Evolutionary conservation across 140 eudicot genomes (phyloP), one percentile per base, ranked within the genome.

Genomic region (Cichorium intybus): DNA sequence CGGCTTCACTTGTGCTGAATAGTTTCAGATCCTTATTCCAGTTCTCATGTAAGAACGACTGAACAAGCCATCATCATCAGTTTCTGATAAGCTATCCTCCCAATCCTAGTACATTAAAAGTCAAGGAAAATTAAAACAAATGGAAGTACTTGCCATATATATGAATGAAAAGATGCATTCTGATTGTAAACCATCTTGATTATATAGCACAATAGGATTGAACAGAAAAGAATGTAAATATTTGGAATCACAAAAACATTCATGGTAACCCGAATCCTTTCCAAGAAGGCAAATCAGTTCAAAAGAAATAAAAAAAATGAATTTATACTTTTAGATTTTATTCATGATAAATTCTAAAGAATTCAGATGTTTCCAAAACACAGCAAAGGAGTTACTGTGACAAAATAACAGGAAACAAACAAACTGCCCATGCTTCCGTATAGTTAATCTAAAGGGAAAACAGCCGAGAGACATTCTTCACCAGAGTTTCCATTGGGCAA

Each of bases 11-110:
- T 63, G 84, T 81, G 64, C 85, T 75, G 60, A 92, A 92, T 34
- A 92, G 88, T 26, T 80, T 81, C 59, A 87, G 78, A 76, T 92
- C 98, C 77, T 77, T 82, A 83, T 92, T 92, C 96, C 98, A 92
- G 73, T 87, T 87, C 73, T 87, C 98, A 70, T 92, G 96, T 79
- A 92, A 83, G 73, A 87, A 87, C 43, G 98, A n/a, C n/a, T n/a
- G n/a, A n/a, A n/a, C n/a, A n/a, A 92, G 26, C 98, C 98, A 83
- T 92, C 98, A 10, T 95, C 98, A 81, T 85, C 85, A 56, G 76
- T 92, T 64, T 92, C 98, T 56, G 89, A 82, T 27, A 92, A 56
- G 61, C 98, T 96, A 70, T 87, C 87, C 73, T 92, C 98, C 98
- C 98, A 92, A 71, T 92, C 98, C 98, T 92, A 34, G 23, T 24